phyloP scores from a whole-genome alignment of 1,139 yeast species.

The Pichia norvegensis region DNA sequence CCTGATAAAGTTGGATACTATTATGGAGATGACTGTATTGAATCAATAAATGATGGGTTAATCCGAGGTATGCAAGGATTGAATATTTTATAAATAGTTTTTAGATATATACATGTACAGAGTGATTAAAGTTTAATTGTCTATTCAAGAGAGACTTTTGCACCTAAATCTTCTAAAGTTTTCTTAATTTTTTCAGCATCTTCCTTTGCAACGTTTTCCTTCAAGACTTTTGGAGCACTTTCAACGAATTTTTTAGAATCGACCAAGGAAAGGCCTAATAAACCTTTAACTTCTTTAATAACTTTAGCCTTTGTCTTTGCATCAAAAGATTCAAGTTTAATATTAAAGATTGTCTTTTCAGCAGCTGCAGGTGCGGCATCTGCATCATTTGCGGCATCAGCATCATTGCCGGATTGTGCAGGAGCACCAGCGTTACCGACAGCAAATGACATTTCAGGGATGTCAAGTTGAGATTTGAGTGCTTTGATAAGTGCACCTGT shows the following conservation, averaged over 20 bases:
- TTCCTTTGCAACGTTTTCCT: constrained; percentile 80
- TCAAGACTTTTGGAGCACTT: constrained; percentile 88
- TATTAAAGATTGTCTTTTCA: constrained; percentile 87
- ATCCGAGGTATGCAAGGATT: background rate
- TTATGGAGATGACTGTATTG: background rate
- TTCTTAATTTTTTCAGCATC: constrained; percentile 90
- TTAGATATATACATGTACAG: constrained; percentile 13
- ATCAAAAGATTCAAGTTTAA: constrained; percentile 90
- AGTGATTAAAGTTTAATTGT: background rate
- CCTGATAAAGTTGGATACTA: background rate
- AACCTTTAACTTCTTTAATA: constrained; percentile 90
- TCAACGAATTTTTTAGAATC: constrained; percentile 98
- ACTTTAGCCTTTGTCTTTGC: constrained; percentile 95
- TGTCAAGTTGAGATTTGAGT: constrained; percentile 78
- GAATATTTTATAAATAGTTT: background rate
- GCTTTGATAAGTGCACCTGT: constrained; percentile 79
- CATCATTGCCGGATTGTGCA: no score
- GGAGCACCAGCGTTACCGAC: constrained; percentile 34
- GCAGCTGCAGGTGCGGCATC: constrained; percentile 72
- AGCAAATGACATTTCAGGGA: constrained; percentile 88
- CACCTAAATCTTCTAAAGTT: constrained; percentile 91
- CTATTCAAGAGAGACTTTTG: constrained; percentile 83
- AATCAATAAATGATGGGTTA: background rate
- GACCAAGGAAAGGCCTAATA: constrained; percentile 86
- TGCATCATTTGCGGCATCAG: constrained; percentile 56